Evolutionary conservation across 1,139 yeast species (phyloP).

Genomic region (Lodderomyces pseudojiufengensis): DNA sequence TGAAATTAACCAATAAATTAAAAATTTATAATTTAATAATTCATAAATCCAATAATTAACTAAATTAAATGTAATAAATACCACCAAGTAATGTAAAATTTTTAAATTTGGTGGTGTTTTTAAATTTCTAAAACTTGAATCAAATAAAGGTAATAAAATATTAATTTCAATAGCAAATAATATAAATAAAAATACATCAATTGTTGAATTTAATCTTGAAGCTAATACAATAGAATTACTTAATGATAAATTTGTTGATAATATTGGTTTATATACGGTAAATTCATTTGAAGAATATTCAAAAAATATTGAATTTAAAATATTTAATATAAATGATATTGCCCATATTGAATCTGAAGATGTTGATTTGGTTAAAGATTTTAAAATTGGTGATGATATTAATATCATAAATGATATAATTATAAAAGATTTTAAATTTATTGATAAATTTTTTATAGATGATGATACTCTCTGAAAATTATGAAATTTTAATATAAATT

Average conservation of each 20-base stretch:
- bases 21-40: constrained; percentile 23
- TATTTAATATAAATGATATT: constrained; percentile 69
- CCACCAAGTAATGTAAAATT: constrained; percentile 26
- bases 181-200: constrained; percentile 79
- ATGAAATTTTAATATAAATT: background rate
- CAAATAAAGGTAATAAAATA: constrained; percentile 70
- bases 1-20: constrained; percentile 47
- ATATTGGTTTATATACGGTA: constrained; percentile 49
- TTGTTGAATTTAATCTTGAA: constrained; percentile 69
- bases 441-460: background rate
- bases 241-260: constrained; percentile 78
- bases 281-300: constrained; percentile 57
- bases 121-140: constrained; percentile 49
- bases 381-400: constrained; percentile 82
- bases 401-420: constrained; percentile 68
- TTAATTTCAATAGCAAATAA: constrained; percentile 68
- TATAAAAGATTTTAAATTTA: constrained; percentile 53
- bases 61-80: constrained; percentile 15
- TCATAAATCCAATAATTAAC: constrained; percentile 21
- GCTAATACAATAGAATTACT: constrained; percentile 89
- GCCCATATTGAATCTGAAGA: constrained; percentile 97
- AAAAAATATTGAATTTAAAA: constrained; percentile 63
- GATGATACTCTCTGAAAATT: too few species aligned
- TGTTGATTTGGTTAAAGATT: constrained; percentile 83
- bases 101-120: constrained; percentile 30